Evolutionary conservation across 169 alveolate species (phyloP).

Genomic region (Hepatocystis sp.): DNA sequence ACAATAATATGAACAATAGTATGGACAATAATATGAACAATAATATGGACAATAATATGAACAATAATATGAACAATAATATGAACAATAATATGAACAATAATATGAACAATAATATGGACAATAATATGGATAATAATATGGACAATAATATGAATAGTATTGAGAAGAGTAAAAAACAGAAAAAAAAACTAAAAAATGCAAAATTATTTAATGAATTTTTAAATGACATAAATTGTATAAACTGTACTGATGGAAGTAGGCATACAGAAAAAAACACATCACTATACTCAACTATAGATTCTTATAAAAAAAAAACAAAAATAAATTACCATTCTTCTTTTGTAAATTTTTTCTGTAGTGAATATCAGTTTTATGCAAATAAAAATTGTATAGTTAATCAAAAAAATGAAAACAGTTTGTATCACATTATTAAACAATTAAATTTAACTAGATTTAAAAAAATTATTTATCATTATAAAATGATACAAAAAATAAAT

Average conservation of each 20-base stretch:
- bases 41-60: too few species aligned
- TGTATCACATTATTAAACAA: constrained; percentile 20
- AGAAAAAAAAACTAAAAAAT: constrained; percentile 30
- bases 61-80: too few species aligned
- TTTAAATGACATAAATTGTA: constrained; percentile 16
- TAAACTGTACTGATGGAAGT: neutral
- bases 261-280: too few species aligned
- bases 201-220: constrained; percentile 34
- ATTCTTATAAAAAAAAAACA: constrained; percentile 13
- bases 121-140: too few species aligned
- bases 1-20: too few species aligned
- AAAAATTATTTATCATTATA: constrained; percentile 34
- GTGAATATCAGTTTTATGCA: constrained; percentile 61
- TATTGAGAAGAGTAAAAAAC: neutral
- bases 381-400: constrained; percentile 31
- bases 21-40: too few species aligned
- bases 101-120: too few species aligned
- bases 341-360: constrained; percentile 34
- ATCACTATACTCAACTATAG: neutral
- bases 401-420: constrained; percentile 23
- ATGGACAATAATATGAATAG: too few species aligned
- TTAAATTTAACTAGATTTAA: constrained; percentile 15
- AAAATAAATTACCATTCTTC: constrained; percentile 9
- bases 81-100: too few species aligned
- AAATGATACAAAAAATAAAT: constrained; percentile 38